These are phyloP conservation scores for Nemania sp. DNA, from an alignment of 2,329 filamentous ascomycete species.

Conservation along the genomic window DNA sequence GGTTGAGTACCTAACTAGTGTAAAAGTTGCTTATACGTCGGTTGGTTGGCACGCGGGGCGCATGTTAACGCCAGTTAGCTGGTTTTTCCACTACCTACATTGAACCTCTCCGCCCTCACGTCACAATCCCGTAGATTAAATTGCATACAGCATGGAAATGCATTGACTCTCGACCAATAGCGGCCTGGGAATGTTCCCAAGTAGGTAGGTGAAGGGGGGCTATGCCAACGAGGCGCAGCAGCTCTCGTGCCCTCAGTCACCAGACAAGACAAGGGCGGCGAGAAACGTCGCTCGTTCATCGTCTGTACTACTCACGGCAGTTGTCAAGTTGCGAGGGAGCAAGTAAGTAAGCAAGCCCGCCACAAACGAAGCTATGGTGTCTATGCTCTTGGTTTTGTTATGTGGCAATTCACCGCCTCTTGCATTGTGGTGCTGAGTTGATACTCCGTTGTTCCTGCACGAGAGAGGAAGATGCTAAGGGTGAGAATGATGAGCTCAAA, in stretches of 20 bases:
- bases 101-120: too few species aligned
- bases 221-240: conserved; percentile 24
- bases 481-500: conserved; percentile 5
- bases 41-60: too few species aligned
- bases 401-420: background rate
- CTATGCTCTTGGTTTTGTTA: background rate
- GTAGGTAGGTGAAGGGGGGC: conserved; percentile 24
- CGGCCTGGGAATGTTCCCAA: conserved; percentile 10
- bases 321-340: background rate
- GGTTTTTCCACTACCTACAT: too few species aligned
- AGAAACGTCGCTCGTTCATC: background rate
- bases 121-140: too few species aligned
- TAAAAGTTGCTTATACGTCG: too few species aligned
- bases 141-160: too few species aligned
- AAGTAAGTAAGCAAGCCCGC: background rate
- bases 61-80: too few species aligned
- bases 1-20: too few species aligned
- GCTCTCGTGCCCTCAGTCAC: conserved; percentile 5
- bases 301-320: background rate
- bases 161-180: conserved; percentile 13
- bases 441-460: background rate
- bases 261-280: too few species aligned
- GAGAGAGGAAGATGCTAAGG: background rate
- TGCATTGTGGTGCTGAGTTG: background rate
- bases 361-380: background rate